A percentile compares a stretch with the other conserved stretches of the same genome.
Evolutionary conservation across 2,329 filamentous ascomycete species (phyloP).

Genomic region (Aspergillus unguis): DNA sequence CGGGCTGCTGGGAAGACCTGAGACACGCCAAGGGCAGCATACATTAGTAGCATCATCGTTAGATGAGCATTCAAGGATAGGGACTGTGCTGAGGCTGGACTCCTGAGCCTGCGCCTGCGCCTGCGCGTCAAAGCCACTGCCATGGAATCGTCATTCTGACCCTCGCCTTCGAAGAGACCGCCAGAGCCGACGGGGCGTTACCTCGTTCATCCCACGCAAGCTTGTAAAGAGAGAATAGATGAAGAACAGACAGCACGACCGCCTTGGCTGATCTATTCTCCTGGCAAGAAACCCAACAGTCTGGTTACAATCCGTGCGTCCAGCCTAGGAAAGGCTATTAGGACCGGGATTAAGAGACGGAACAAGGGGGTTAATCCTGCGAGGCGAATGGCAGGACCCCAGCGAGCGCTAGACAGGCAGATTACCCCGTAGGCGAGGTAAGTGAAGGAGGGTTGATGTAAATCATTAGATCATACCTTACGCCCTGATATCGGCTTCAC

Average conservation of each 20-base stretch:
- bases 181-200: too few relatives aligned
- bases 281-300: background rate
- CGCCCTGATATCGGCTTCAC: background rate
- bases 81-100: too few relatives aligned
- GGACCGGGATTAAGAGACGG: background rate
- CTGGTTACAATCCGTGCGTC: conserved; percentile 11
- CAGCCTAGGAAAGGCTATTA: background rate
- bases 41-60: background rate
- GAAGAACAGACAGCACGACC: background rate
- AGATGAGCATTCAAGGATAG: too few relatives aligned
- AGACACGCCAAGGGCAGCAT: conserved; percentile 9
- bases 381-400: background rate
- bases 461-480: background rate
- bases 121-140: too few relatives aligned
- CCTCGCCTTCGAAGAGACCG: too few relatives aligned
- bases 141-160: too few relatives aligned
- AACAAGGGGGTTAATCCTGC: background rate
- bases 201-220: too few relatives aligned
- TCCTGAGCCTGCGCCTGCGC: too few relatives aligned
- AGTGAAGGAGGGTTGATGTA: background rate
- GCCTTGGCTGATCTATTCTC: background rate
- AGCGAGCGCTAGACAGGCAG: background rate
- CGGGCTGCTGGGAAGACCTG: background rate
- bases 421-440: too few relatives aligned
- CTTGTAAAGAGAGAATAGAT: background rate